Conservation (phyloP, 2,329 filamentous ascomycete genomes). For the Xylariaceae sp. region DNA sequence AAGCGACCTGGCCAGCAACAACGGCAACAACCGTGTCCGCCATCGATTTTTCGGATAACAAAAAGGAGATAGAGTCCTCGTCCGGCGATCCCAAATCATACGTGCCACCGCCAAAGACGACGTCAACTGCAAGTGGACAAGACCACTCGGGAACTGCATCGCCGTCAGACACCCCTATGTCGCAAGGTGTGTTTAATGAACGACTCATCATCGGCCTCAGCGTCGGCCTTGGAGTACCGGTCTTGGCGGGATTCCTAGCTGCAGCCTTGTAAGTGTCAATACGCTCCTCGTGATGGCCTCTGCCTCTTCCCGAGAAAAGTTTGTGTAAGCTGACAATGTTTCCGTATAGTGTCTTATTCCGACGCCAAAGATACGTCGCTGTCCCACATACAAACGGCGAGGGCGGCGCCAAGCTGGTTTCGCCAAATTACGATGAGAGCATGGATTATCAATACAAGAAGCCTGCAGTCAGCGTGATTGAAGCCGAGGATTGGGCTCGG, state of each 20-base stretch:
- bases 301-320: not conserved
- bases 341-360: slow-evolving; percentile 12
- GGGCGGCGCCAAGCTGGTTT: too few species aligned
- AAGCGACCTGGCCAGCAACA: slow-evolving; percentile 38
- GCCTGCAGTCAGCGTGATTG: too few species aligned
- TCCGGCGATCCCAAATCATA: slow-evolving; percentile 44
- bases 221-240: slow-evolving; percentile 42
- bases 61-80: slow-evolving; percentile 33
- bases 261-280: slow-evolving; percentile 30
- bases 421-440: too few species aligned
- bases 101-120: slow-evolving; percentile 32
- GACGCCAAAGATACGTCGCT: slow-evolving; percentile 15
- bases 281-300: not conserved
- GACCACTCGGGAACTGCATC: not conserved
- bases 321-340: slow-evolving; percentile 7
- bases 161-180: slow-evolving; percentile 6
- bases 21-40: slow-evolving; percentile 29
- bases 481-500: too few species aligned
- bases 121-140: slow-evolving; percentile 3
- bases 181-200: slow-evolving; percentile 36
- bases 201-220: slow-evolving; percentile 46
- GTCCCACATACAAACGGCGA: not conserved
- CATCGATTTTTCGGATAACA: slow-evolving; percentile 40
- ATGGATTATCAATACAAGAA: too few species aligned
- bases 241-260: slow-evolving; percentile 31